Conservation (phyloP, 768 basidiomycete genomes). For the Mycena galopus region DNA sequence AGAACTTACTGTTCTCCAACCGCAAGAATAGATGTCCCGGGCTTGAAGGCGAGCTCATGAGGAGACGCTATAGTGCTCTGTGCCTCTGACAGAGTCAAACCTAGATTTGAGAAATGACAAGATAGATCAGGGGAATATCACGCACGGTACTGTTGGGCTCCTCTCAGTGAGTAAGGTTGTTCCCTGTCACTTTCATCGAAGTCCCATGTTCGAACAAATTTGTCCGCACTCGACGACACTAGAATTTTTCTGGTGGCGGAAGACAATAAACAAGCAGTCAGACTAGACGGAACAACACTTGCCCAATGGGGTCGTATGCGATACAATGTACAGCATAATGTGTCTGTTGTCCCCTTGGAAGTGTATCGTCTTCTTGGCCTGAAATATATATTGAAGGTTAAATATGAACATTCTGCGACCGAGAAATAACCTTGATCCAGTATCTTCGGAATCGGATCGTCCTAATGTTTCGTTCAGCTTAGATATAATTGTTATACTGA, state of each 20-base stretch:
- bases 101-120: background rate
- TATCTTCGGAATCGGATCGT: slow-evolving; percentile 32
- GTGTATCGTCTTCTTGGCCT: slow-evolving; percentile 32
- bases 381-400: background rate
- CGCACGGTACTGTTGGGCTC: slow-evolving; percentile 6
- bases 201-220: slow-evolving; percentile 15
- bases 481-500: slow-evolving; percentile 18
- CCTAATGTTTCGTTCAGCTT: slow-evolving; percentile 27
- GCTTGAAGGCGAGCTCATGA: slow-evolving; percentile 61
- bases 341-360: slow-evolving; percentile 51
- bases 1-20: slow-evolving; percentile 54
- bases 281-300: slow-evolving; percentile 23
- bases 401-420: background rate
- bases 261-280: background rate
- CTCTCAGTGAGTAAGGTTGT: background rate
- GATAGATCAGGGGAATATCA: background rate
- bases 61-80: slow-evolving; percentile 41
- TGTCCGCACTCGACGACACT: slow-evolving; percentile 16
- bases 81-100: slow-evolving; percentile 43
- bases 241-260: slow-evolving; percentile 26
- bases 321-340: slow-evolving; percentile 70
- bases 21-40: slow-evolving; percentile 55
- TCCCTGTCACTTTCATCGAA: slow-evolving; percentile 7
- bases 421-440: slow-evolving; percentile 16
- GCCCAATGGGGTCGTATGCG: slow-evolving; percentile 66